These are phyloP conservation scores for Monosporascus sp. DNA, from an alignment of 2,329 filamentous ascomycete species.

Conservation along the genomic window DNA sequence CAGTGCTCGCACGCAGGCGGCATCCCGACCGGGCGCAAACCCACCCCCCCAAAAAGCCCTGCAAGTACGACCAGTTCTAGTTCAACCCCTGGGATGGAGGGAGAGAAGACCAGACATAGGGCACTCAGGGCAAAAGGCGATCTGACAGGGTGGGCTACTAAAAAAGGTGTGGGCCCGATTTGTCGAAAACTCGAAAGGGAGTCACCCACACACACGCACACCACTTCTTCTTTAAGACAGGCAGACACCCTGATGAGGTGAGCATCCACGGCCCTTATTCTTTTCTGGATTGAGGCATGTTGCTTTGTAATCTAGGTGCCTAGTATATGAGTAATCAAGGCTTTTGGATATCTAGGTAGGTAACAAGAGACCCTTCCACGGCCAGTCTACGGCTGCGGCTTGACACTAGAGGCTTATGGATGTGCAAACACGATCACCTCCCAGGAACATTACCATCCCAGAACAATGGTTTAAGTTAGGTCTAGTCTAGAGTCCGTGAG, in stretches of 20 bases:
- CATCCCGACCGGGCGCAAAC: constrained; percentile 8
- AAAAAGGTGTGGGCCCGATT: background rate
- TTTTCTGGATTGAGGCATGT: too few species aligned
- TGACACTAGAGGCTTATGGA: too few species aligned
- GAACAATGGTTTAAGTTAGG: background rate
- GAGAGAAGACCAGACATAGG: background rate
- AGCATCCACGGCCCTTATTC: background rate
- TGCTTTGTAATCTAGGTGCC: too few species aligned
- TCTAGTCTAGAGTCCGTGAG: background rate
- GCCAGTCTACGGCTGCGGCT: too few species aligned
- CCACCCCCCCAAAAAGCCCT: constrained; percentile 4
- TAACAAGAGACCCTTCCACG: too few species aligned
- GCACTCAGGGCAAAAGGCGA: background rate
- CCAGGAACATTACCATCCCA: background rate
- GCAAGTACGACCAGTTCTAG: background rate
- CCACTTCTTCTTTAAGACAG: background rate
- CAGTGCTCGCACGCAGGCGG: constrained; percentile 2
- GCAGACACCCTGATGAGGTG: background rate
- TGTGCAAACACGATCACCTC: too few species aligned
- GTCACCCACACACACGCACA: background rate
- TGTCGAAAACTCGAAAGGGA: background rate
- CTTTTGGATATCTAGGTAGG: too few species aligned
- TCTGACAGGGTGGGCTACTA: background rate
- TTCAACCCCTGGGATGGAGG: background rate
- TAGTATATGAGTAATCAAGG: too few species aligned